Evolutionary conservation across 352 stramenopile genomes (phyloP).

Genomic region (Peronospora destructor): DNA sequence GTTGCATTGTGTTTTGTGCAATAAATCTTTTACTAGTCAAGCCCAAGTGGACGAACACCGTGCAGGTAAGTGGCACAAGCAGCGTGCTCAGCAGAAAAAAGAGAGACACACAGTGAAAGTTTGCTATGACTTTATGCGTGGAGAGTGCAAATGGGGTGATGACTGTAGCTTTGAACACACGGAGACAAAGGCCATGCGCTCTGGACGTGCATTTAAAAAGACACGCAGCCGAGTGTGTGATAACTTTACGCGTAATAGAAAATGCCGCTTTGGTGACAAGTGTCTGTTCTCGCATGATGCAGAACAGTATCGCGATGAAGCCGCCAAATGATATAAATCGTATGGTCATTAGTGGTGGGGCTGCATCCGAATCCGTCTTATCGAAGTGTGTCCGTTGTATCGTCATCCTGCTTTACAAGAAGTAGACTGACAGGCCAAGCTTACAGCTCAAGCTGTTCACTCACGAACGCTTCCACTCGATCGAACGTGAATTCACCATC

Average conservation of each 20-base stretch:
- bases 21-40: constrained; percentile 75
- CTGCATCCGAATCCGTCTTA: constrained; percentile 1
- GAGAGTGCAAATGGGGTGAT: constrained; percentile 60
- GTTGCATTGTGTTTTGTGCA: constrained; percentile 54
- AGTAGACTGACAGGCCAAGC: constrained; percentile 3
- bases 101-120: constrained; percentile 57
- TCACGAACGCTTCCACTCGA: constrained; percentile 34
- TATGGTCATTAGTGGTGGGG: too few relatives aligned
- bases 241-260: constrained; percentile 35
- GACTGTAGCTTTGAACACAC: constrained; percentile 67
- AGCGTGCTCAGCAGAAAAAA: constrained; percentile 61
- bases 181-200: constrained; percentile 59
- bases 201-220: constrained; percentile 40
- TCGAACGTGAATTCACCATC: constrained; percentile 61
- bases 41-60: constrained; percentile 71
- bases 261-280: constrained; percentile 65
- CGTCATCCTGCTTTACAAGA: constrained; percentile 2
- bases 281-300: constrained; percentile 63
- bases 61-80: constrained; percentile 77
- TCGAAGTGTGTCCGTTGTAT: not conserved
- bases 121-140: constrained; percentile 82
- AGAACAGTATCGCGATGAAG: constrained; percentile 8
- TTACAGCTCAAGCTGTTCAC: constrained; percentile 27
- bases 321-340: too few relatives aligned
- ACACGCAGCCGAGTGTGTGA: constrained; percentile 51